These are phyloP conservation scores for Chenopodium berlandieri DNA, from an alignment of 148 eudicot genomes.

Conservation along the genomic window DNA sequence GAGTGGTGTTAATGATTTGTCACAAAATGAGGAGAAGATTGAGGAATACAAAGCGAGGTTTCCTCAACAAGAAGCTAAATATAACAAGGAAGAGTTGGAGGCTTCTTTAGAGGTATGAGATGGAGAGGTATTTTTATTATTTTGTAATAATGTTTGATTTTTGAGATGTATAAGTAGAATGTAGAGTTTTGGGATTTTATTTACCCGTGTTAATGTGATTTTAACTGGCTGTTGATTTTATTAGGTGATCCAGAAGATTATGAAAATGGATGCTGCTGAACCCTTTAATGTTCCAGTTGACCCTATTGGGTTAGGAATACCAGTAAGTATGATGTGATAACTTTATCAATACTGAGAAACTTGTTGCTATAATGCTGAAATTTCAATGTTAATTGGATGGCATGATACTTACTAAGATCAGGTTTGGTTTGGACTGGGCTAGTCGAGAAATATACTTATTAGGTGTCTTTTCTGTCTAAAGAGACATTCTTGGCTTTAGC, in stretches of 20 bases:
- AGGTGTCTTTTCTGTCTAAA: background rate
- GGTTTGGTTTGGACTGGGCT: background rate
- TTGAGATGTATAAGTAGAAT: background rate
- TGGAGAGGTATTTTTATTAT: background rate
- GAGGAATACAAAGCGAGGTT: conserved; percentile 35
- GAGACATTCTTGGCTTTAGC: background rate
- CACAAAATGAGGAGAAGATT: conserved; percentile 38
- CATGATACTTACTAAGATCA: background rate
- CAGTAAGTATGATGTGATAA: conserved; percentile 50
- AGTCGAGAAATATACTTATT: background rate
- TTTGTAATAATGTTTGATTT: background rate
- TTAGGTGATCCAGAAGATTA: conserved; percentile 76
- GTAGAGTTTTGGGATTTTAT: background rate
- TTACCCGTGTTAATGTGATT: background rate
- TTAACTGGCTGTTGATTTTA: background rate
- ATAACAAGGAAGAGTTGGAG: conserved; percentile 63
- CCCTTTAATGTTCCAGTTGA: conserved; percentile 89
- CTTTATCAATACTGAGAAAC: background rate
- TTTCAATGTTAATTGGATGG: background rate
- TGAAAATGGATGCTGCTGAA: conserved; percentile 98
- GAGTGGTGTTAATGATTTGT: conserved; percentile 34
- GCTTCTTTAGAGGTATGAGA: conserved; percentile 68
- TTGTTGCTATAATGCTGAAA: background rate
- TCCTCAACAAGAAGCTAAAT: conserved; percentile 31
- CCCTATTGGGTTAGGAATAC: conserved; percentile 86